These are phyloP conservation scores for Aspergillus hancockii DNA, from an alignment of 495 filamentous ascomycete genomes.

Conservation along the genomic window DNA sequence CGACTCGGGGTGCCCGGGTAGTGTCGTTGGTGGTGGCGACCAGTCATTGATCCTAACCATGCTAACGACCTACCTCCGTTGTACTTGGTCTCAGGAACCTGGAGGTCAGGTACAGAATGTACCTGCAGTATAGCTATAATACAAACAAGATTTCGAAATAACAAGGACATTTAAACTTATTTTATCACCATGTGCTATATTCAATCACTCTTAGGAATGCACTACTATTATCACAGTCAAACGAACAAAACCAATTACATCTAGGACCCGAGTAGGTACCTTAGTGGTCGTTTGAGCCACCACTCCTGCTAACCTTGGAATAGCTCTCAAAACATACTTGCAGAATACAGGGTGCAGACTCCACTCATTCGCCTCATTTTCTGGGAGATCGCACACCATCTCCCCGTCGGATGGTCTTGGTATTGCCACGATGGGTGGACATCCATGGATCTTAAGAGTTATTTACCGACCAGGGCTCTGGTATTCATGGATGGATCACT, in stretches of 20 bases:
- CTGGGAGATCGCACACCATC: background rate
- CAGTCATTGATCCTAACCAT: background rate
- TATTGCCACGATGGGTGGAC: background rate
- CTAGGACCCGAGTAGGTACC: background rate
- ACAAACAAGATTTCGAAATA: background rate
- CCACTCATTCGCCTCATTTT: slow-evolving; percentile 12
- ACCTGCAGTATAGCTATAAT: background rate
- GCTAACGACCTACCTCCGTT: background rate
- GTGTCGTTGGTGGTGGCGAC: slow-evolving; percentile 6
- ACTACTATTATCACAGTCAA: background rate
- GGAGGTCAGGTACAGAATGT: background rate
- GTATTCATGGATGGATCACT: background rate
- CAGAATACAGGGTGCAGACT: slow-evolving; percentile 10
- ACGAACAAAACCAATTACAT: background rate
- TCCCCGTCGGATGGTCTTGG: background rate
- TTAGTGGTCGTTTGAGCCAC: background rate
- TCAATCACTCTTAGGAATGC: no score
- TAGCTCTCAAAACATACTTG: slow-evolving; percentile 3
- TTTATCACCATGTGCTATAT: no score
- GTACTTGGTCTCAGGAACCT: background rate
- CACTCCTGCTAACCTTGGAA: slow-evolving; percentile 5
- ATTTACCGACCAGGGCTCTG: background rate
- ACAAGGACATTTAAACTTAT: background rate
- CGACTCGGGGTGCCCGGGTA: slow-evolving; percentile 33
- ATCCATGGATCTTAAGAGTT: background rate